Evolutionary conservation across 2,329 filamentous ascomycete genomes (phyloP), one percentile per base, ranked within the genome.

Genomic region (Dendrostoma leiphaemia): DNA sequence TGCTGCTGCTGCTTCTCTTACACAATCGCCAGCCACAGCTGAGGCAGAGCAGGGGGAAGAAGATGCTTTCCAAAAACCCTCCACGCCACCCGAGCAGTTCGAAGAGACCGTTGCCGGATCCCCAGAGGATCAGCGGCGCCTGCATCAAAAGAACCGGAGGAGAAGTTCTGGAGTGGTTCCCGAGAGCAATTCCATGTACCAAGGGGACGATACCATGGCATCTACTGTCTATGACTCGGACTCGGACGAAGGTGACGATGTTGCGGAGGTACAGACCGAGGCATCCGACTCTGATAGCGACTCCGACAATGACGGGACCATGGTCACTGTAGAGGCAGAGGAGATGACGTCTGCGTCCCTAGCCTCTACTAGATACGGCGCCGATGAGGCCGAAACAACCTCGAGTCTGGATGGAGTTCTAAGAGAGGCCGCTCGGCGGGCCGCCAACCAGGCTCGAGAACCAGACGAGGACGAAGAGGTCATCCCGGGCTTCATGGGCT

Each of bases 281-380:
- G 69, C 68, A 49, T 74, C 71, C 1, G 71, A 70, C 51, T 74
- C 71, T 24, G 77, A 77, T 32, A 77, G 75, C 43, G 74, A 76
- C 46, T 81, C 80, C 8, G 81, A 88, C 58, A 87, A 87, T 47
- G 88, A 90, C 60, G 88, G 85, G 28, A 92, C 89, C 1, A 87
- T 90, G 69, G 90, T 92, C 85, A 93, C 86, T 32, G 75, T 96
- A 41, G 90, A 93, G 56, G 78, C 89, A 17, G 89, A 94, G 53
- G 89, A 92, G 62, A 81, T 87, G 59, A 91, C 88, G 2, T 83
- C 83, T 29, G 85, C 83, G 24, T 89, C 88, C 15, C 73, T 83
- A 41, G 81, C 78, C 41, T 89, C 88, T 9, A 76, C 78, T 2
- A 80, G 81, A 24, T 83, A 82, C 76, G 58, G 68, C 34, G 77